Conservation (phyloP, 1,284 basidiomycete genomes). For the Melanopsichium pennsylvanicum region DNA sequence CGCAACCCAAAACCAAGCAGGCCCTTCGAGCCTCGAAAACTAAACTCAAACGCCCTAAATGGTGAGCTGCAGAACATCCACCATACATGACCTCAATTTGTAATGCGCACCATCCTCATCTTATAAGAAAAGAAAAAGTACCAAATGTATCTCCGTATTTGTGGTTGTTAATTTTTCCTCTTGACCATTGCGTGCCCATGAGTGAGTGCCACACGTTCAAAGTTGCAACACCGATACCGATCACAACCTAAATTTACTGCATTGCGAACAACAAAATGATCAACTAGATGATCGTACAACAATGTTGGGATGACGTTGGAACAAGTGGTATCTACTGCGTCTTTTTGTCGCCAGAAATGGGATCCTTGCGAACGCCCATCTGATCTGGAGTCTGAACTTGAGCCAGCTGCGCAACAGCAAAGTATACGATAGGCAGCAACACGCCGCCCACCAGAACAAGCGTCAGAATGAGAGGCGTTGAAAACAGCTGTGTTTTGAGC, state of each 20-base stretch:
- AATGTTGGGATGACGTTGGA: background rate
- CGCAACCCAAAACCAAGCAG: constrained; percentile 6
- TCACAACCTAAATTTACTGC: background rate
- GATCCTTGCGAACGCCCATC: constrained; percentile 47
- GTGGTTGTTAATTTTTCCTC: no score
- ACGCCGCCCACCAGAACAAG: constrained; percentile 36
- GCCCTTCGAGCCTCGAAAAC: no score
- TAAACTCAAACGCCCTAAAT: no score
- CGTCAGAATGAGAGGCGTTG: constrained; percentile 36
- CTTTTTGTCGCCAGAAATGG: constrained; percentile 49
- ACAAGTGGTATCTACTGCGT: constrained; percentile 26
- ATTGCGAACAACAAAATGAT: background rate
- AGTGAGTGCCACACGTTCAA: no score
- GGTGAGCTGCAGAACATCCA: no score
- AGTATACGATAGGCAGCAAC: constrained; percentile 37
- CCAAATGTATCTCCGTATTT: no score
- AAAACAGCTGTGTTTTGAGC: constrained; percentile 44
- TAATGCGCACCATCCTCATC: no score
- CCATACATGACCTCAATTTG: no score
- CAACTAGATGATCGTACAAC: background rate
- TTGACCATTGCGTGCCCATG: no score
- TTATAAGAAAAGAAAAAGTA: no score
- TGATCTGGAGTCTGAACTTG: constrained; percentile 45
- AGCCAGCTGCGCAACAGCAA: constrained; percentile 46
- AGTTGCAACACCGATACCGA: background rate